A percentile compares a stretch with the other conserved stretches of the same genome.
phyloP scores from a whole-genome alignment of 176 grass and related monocot genomes.

The Juncus inflexus region DNA sequence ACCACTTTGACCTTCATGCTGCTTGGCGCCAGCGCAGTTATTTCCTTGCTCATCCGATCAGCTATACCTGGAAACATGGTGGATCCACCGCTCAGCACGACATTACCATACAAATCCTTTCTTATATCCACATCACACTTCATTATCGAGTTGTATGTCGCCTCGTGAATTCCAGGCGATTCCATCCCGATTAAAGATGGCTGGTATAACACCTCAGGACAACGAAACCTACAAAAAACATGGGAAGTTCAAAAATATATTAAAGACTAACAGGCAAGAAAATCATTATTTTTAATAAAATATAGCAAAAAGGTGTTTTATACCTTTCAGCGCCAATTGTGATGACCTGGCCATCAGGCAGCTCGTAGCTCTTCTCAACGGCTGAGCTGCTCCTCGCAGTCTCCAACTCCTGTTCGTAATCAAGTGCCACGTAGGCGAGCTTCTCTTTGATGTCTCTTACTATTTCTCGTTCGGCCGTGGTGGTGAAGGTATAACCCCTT shows the following conservation, averaged over 20 bases:
- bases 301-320: background rate
- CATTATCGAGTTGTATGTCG: slow-evolving; percentile 94
- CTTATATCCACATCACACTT: slow-evolving; percentile 90
- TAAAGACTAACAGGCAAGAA: too few species aligned
- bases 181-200: slow-evolving; percentile 77
- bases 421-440: slow-evolving; percentile 69
- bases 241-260: too few species aligned
- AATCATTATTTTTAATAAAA: too few species aligned
- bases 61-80: slow-evolving; percentile 87
- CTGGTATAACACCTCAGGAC: slow-evolving; percentile 81
- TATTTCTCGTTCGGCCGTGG: slow-evolving; percentile 81
- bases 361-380: slow-evolving; percentile 75
- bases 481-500: slow-evolving; percentile 87
- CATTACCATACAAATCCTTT: slow-evolving; percentile 71
- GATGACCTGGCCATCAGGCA: slow-evolving; percentile 80
- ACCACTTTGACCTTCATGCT: slow-evolving; percentile 94
- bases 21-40: slow-evolving; percentile 68
- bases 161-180: slow-evolving; percentile 67
- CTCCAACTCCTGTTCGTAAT: slow-evolving; percentile 73
- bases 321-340: slow-evolving; percentile 68
- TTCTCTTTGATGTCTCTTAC: slow-evolving; percentile 93
- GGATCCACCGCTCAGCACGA: slow-evolving; percentile 75
- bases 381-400: slow-evolving; percentile 68
- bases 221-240: slow-evolving; percentile 46
- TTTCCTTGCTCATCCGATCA: slow-evolving; percentile 89